A percentile compares a stretch with the other conserved stretches of the same genome.
phyloP scores from a whole-genome alignment of 257 asterid species.

The Solanum sparsipilum region DNA sequence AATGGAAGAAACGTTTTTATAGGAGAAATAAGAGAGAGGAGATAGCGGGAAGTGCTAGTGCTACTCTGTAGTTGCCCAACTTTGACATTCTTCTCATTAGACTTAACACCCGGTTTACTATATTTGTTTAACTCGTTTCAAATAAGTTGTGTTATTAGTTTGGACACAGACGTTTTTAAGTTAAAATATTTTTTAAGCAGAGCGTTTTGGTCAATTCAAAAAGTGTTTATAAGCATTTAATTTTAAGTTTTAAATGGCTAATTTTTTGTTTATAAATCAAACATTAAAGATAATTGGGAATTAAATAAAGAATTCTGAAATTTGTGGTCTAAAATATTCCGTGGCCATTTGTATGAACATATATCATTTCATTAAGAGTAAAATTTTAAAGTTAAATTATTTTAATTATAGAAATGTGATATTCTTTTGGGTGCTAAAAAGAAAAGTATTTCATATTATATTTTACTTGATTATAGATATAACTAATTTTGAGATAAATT shows the following conservation, averaged over 20 bases:
- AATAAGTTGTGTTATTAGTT: background rate
- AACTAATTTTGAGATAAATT: too few relatives aligned
- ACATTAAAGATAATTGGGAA: background rate
- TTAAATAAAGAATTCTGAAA: too few relatives aligned
- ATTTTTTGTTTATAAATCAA: background rate
- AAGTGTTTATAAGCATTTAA: background rate
- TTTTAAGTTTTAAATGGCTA: too few relatives aligned
- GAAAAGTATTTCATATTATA: too few relatives aligned
- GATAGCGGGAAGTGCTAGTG: conserved; percentile 1
- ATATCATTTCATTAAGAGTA: too few relatives aligned
- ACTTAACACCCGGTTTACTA: background rate
- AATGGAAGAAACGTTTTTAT: conserved; percentile 35
- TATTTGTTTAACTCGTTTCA: background rate
- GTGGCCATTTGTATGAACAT: too few relatives aligned
- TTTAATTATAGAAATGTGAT: too few relatives aligned
- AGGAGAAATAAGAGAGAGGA: conserved; percentile 12
- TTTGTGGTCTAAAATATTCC: too few relatives aligned
- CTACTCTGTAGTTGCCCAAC: conserved; percentile 5
- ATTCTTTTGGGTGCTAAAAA: too few relatives aligned
- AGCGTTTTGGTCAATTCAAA: background rate
- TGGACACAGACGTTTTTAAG: background rate
- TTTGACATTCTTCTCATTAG: background rate
- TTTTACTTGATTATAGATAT: background rate
- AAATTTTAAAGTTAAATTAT: too few relatives aligned
- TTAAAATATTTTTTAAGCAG: too few relatives aligned